Evolutionary conservation across 805 yeast genomes (phyloP), one percentile per base, ranked within the genome.

Genomic region (Candida piceae): DNA sequence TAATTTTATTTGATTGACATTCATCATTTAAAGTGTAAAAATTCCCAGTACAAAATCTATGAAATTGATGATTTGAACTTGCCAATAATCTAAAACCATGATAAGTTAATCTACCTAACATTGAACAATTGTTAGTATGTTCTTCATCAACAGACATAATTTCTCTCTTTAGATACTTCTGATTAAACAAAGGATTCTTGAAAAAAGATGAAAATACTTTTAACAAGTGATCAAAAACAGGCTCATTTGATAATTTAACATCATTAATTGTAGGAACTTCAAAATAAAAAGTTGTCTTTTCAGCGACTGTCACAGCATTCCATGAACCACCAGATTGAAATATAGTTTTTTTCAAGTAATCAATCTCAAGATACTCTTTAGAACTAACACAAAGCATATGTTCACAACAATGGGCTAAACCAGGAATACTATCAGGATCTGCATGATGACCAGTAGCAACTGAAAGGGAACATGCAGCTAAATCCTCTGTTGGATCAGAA

Each of bases 331-430:
- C 80, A 25, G 66, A 55, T 20, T 65, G 53, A 0, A 66, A 46
- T 1, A 81, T 49, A 5, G 57, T 36, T 20, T 69, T 68, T 33
- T 70, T 70, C 42, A 74, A 75, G 18, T 50, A 48, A 26, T 66
- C 69, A 1, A 74, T 67, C 15, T 60, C 53, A 1, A 84, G 80
- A 43, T 56, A 79, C 34, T 66, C 59, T 47, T 70, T 75, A 0
- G 84, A 74, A 3, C 81, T 84, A 38, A 69, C 66, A 23, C 75
- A 60, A 3, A 79, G 38, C 69, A 83, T 67, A 56, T 87, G 96
- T 52, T 87, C 96, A 49, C 94, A 82, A 40, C 86, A 71, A 63
- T 90, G 98, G 0, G 97, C 97, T 25, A 90, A 53, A 0, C 98
- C 98, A 0, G 78, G 78, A 1, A 82, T 48, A 4, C 69, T 70